Conservation (phyloP, 2,329 filamentous ascomycete species). For the Alternaria angustiovoidea region DNA sequence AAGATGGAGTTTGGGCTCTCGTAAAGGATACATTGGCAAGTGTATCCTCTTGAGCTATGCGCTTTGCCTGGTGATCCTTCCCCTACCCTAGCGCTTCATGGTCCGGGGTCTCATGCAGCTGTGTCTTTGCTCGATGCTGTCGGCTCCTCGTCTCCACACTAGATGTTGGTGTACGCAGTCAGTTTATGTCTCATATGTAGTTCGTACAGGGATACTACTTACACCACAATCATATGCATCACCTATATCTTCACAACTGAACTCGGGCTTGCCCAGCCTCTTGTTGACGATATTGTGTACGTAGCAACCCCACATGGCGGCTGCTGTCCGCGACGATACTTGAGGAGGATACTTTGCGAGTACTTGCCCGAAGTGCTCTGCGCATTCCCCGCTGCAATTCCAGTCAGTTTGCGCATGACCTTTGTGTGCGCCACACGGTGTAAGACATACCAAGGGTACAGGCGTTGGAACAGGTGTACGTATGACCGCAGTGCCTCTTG, state of each 20-base stretch:
- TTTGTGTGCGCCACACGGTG: conserved; percentile 25
- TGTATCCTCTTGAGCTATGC: conserved; percentile 11
- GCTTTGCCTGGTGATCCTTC: conserved; percentile 23
- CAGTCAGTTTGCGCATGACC: conserved; percentile 36
- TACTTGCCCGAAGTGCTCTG: conserved; percentile 68
- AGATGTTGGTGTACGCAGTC: neutral
- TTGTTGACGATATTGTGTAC: conserved; percentile 73
- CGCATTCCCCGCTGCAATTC: conserved; percentile 66
- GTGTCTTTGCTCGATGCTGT: conserved; percentile 23
- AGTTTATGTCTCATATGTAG: conserved; percentile 3
- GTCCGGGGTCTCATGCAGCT: conserved; percentile 25
- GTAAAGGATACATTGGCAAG: conserved; percentile 10
- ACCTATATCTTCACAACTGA: conserved; percentile 70
- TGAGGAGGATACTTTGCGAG: conserved; percentile 70
- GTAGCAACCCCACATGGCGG: conserved; percentile 72
- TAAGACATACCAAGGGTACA: conserved; percentile 67
- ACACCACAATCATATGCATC: conserved; percentile 70
- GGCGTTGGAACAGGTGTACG: conserved; percentile 69
- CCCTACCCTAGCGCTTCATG: conserved; percentile 17
- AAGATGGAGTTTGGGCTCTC: conserved; percentile 10
- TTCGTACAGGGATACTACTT: neutral
- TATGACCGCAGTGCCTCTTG: conserved; percentile 66
- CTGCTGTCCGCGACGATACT: conserved; percentile 66
- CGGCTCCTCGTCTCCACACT: conserved; percentile 64
- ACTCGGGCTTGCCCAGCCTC: conserved; percentile 66